Conservation (phyloP, 805 yeast genomes). For the Saturnispora gosingensis region DNA sequence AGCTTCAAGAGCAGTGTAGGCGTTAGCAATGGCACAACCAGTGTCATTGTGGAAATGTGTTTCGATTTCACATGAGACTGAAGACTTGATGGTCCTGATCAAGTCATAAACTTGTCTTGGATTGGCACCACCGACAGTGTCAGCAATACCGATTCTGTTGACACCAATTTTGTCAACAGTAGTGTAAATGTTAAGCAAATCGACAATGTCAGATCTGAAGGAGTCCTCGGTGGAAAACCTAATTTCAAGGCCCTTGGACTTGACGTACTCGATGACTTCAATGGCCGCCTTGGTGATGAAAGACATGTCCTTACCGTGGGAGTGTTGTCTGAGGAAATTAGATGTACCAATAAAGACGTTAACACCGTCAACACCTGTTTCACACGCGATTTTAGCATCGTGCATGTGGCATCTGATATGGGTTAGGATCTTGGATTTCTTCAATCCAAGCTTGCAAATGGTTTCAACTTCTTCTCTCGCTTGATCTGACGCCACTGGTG, state of each 20-base stretch:
- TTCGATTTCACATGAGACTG: constrained; percentile 50
- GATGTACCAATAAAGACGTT: constrained; percentile 55
- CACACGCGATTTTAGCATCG: constrained; percentile 51
- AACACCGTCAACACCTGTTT: constrained; percentile 56
- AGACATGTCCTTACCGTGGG: constrained; percentile 55
- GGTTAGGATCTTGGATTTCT: constrained; percentile 44
- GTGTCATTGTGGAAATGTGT: constrained; percentile 58
- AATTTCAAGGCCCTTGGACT: constrained; percentile 50
- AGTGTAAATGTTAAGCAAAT: constrained; percentile 47
- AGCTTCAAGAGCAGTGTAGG: constrained; percentile 54
- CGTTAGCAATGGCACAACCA: constrained; percentile 56
- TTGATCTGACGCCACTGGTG: constrained; percentile 53
- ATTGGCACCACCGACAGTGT: constrained; percentile 56
- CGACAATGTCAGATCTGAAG: constrained; percentile 52
- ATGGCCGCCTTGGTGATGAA: constrained; percentile 48
- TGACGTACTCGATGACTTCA: constrained; percentile 52
- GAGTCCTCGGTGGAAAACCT: constrained; percentile 53
- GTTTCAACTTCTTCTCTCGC: constrained; percentile 50
- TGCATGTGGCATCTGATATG: constrained; percentile 57
- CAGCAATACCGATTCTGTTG: constrained; percentile 55
- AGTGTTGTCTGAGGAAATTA: constrained; percentile 45
- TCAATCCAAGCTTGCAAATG: constrained; percentile 48
- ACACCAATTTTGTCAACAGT: constrained; percentile 57
- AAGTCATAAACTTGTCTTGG: constrained; percentile 55
- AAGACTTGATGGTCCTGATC: constrained; percentile 47